Base-by-base conservation (phyloP, 164 flowering plant genomes). In the Protea cynaroides region DNA sequence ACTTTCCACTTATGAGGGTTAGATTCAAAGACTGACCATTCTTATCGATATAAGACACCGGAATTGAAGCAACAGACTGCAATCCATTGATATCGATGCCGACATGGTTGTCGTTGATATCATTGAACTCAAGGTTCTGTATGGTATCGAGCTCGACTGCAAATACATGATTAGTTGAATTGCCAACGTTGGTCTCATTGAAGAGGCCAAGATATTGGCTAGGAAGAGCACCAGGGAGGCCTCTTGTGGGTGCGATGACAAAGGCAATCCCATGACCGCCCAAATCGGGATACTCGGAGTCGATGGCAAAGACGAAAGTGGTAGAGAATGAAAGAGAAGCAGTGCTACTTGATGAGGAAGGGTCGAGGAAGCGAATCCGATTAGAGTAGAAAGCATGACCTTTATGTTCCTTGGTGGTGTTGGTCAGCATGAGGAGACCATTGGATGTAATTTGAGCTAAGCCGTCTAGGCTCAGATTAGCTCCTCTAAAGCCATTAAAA, bases 1-100 rank as follows among this genome's bases (percentile, higher is more conserved):
- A 65, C 54, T 65, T 18, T 2, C 88, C 86, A 60, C 85, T 73
- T 14, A 78, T 72, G 19, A 87, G 76, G 58, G 55, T 66, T 10
- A 87, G 40, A 18, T 59, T 51, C 12, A 63, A 43, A 34, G 44
- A 60, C 0, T 67, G 61, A 2, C 57, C 46, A 59, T 70, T 66
- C 22, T 49, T 61, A 1, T 69, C 70, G 29, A 36, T 67, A 40
- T 74, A 77, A 10, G 29, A 70, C 3, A 77, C 73, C 5, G 68
- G 37, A 13, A 34, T 8, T 0, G 73, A 59, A 9, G 17, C 9
- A 14, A 6, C 55, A 11, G 79, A 76, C 7, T 9, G 25, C 10
- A 76, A 9, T 19, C 70, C 23, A 17, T 73, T 76, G n/a, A 70
- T 40, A 54, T 71, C 72, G 25, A 75, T 49, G 1, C 52, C 52